Base-by-base conservation (phyloP, 495 filamentous ascomycete genomes). In the Daldinia decipiens region DNA sequence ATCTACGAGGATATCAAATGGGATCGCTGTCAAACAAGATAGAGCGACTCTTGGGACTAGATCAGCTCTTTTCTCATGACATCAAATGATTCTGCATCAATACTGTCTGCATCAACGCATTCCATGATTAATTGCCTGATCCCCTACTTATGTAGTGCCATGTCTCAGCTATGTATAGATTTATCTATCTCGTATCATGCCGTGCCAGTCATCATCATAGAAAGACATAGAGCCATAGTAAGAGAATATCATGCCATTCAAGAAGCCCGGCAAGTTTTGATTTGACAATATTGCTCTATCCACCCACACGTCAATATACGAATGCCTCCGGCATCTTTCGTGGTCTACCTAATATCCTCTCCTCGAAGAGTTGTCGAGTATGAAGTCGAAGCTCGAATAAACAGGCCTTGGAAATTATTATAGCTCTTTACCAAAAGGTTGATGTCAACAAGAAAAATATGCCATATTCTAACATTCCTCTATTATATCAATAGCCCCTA, bases 191-290 rank as follows among this genome's bases (percentile, higher is more conserved):
- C 43, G 43, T 47, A 47, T 24, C 19, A 47, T 47, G 9, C 12
- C 19, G 43, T 24, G 17, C 43, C 3, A 47, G 43, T 47, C 9
- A 1, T 29, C 15, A 31, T 17, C 7, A 53, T 29, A 53, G 26
- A 29, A 4, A 53, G 27, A 53, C 13, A 31, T 31, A 29, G 27
- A 1, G 13, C 31, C 50, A 53, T 31, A 53, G 15, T 31, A 53
- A 53, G 31, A 53, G 5, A 47, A 31, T 17, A 31, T 29, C 26
- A 53, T 53, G 50, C 50, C 24, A 29, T 53, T 53, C 26, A 29
- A 31, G 24, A 4, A 53, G 15, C n/a, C 4, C 24, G 1, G 11
- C 50, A 29, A 21, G 50, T 29, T 13, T 29, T 52, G 12, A 52
- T 29, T 15, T 29, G 50, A 2, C 19, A 1, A 40, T 24, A 47